Percentiles rank a stretch among this genome's conserved stretches.
These are phyloP conservation scores for Cutaneotrichosporon cavernicola DNA, from an alignment of 1,284 basidiomycete genomes.

Conservation along the genomic window DNA sequence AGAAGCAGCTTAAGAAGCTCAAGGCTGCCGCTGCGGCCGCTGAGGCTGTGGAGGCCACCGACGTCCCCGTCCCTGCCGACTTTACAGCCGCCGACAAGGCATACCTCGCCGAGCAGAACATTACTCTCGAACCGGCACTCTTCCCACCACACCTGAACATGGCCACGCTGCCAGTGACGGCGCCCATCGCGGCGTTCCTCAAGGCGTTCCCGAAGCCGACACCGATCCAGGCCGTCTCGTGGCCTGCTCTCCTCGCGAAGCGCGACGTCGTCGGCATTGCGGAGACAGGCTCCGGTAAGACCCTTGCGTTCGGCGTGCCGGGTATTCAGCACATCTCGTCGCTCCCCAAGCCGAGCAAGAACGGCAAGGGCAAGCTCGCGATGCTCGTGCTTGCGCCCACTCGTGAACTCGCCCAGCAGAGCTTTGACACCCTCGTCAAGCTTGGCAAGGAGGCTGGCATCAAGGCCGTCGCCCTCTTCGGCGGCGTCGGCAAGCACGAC, in stretches of 20 bases:
- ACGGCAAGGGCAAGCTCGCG: conserved; percentile 57
- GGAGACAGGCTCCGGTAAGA: conserved; percentile 97
- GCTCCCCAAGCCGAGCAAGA: conserved; percentile 34
- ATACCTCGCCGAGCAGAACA: conserved; percentile 69
- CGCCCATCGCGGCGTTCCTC: conserved; percentile 64
- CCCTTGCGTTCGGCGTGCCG: conserved; percentile 92
- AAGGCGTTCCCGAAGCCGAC: conserved; percentile 80
- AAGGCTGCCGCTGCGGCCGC: conserved; percentile 32
- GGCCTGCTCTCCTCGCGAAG: conserved; percentile 81
- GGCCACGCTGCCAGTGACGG: conserved; percentile 65
- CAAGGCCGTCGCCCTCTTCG: conserved; percentile 82
- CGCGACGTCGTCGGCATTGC: conserved; percentile 93
- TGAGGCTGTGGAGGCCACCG: conserved; percentile 29
- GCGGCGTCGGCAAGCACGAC: conserved; percentile 83
- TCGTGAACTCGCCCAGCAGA: conserved; percentile 91
- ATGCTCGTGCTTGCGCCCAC: conserved; percentile 90
- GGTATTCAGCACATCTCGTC: conserved; percentile 60
- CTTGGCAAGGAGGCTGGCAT: conserved; percentile 77
- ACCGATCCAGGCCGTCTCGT: conserved; percentile 93
- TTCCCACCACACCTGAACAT: conserved; percentile 77
- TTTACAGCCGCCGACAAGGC: conserved; percentile 58
- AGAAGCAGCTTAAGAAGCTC: conserved; percentile 51
- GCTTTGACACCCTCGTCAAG: conserved; percentile 76
- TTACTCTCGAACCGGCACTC: conserved; percentile 65
- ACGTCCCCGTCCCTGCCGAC: conserved; percentile 28